Base-by-base conservation (phyloP, 1,284 basidiomycete genomes). In the Meira nashicola region DNA sequence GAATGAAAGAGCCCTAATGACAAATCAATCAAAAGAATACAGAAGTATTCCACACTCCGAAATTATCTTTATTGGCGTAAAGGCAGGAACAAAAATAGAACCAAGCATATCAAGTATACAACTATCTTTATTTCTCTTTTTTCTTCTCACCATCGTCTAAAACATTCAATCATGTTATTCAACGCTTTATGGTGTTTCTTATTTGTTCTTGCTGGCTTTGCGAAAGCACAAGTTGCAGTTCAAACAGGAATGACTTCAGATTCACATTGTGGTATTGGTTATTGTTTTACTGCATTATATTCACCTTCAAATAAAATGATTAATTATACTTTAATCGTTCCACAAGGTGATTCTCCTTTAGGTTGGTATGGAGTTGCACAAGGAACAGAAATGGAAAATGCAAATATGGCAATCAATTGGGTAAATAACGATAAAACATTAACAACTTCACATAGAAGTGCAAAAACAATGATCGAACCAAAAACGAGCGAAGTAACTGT, bases 361-460 rank as follows among this genome's bases (percentile, higher is more conserved):
- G 50, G 50, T n/a, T 53, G 50, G 50, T 41, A 53, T 15, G 37
- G 50, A 7, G 50, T 53, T 17, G 50, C 38, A 25, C 50, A 53
- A 33, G 50, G 50, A n/a, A 41, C 37, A 15, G 21, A 41, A 39
- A 53, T 53, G 50, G 50, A 19, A 39, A 33, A 33, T 12, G 50
- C 50, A 39, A 53, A 53, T 25, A 53, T 53, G 50, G 39, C 39
- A 41, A 33, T 53, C 50, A 39, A 39, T 39, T 53, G 50, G 50
- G 50, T 53, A n/a, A 53, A 53, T 53, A 6, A 7, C 8, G 50
- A 53, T 38, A 53, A 17, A 3, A 53, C 17, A 14, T 19, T 28
- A 14, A 53, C 50, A n/a, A 53, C 50, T 17, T 53, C 50, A 14
- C 50, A 53, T 15, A 17, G 50, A 39, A 28, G 38, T 41, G 38